Percentiles rank a stretch among this genome's conserved stretches.
phyloP scores from a whole-genome alignment of 129 eudicot species.

The Chrysanthemum makinoi region DNA sequence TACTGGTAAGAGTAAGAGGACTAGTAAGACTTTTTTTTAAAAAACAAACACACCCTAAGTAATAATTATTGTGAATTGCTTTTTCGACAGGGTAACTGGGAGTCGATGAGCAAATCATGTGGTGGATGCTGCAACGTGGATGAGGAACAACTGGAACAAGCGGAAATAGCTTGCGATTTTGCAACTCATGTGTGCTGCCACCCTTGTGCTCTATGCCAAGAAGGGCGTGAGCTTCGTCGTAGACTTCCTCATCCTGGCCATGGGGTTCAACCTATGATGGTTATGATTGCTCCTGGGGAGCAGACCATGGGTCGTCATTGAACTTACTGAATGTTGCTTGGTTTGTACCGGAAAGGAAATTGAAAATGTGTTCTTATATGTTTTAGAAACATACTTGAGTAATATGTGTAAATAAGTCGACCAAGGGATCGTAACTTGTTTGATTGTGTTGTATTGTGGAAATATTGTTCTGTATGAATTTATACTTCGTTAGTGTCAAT shows the following conservation, averaged over 20 bases:
- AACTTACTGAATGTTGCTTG: slow-evolving; percentile 21
- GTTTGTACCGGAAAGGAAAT: not conserved
- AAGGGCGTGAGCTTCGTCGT: slow-evolving; percentile 92
- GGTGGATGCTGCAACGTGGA: slow-evolving; percentile 75
- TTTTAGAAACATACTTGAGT: slow-evolving; percentile 13
- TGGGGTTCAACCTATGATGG: slow-evolving; percentile 51
- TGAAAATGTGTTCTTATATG: slow-evolving; percentile 10
- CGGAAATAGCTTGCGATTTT: slow-evolving; percentile 78
- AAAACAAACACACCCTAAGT: too few relatives aligned
- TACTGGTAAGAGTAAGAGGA: too few relatives aligned
- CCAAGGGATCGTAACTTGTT: slow-evolving; percentile 15
- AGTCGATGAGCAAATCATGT: slow-evolving; percentile 65
- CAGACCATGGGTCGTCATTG: slow-evolving; percentile 76
- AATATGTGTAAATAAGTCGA: slow-evolving; percentile 34
- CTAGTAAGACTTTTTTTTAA: too few relatives aligned
- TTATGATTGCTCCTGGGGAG: slow-evolving; percentile 81
- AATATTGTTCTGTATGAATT: slow-evolving; percentile 3
- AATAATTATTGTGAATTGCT: too few relatives aligned
- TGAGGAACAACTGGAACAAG: slow-evolving; percentile 68
- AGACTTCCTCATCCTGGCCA: slow-evolving; percentile 91
- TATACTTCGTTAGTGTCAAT: not conserved
- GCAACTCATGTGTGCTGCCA: slow-evolving; percentile 88
- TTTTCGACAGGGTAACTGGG: slow-evolving; percentile 77
- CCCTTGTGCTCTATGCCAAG: slow-evolving; percentile 94
- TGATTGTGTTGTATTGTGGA: slow-evolving; percentile 10